Percentiles rank a stretch among this genome's conserved stretches.
Evolutionary conservation across 2,329 filamentous ascomycete species (phyloP).

Genomic region (Stagonosporopsis rhizophila): DNA sequence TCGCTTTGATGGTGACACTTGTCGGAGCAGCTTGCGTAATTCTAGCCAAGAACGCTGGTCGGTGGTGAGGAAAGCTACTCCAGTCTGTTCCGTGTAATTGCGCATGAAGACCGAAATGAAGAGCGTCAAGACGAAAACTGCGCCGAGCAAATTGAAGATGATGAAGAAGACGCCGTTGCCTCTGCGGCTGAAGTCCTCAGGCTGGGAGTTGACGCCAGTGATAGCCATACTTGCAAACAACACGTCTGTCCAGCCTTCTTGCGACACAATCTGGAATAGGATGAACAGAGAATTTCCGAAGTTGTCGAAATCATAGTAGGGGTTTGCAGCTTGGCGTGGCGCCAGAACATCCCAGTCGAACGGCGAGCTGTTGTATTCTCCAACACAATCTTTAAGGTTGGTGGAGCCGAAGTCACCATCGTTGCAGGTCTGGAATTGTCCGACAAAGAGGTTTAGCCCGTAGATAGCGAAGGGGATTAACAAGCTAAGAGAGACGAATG

Average conservation of each 20-base stretch:
- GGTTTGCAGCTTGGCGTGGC: conserved; percentile 80
- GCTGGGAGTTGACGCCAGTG: conserved; percentile 77
- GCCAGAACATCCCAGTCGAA: conserved; percentile 86
- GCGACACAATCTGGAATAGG: conserved; percentile 97
- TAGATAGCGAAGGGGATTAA: conserved; percentile 97
- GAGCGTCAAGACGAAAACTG: conserved; percentile 93
- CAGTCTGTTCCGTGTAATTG: conserved; percentile 98
- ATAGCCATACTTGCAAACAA: conserved; percentile 85
- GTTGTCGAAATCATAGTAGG: conserved; percentile 90
- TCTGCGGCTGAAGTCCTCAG: conserved; percentile 70
- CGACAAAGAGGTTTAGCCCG: conserved; percentile 90
- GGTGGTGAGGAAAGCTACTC: conserved; percentile 92
- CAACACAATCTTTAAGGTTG: conserved; percentile 76
- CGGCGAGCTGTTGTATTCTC: conserved; percentile 78
- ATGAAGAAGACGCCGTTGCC: conserved; percentile 95
- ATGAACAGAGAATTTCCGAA: conserved; percentile 95
- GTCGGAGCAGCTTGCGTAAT: conserved; percentile 85
- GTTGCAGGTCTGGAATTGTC: conserved; percentile 81
- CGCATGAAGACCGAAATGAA: conserved; percentile 99
- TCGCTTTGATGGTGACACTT: conserved; percentile 93
- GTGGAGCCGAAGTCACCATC: conserved; percentile 66
- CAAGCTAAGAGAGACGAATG: conserved; percentile 91
- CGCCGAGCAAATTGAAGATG: conserved; percentile 92
- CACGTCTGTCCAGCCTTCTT: conserved; percentile 98
- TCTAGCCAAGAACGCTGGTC: conserved; percentile 98